A percentile compares a stretch with the other conserved stretches of the same genome.
phyloP scores from a whole-genome alignment of 179 eudicot genomes.

The Monotropa hypopitys region DNA sequence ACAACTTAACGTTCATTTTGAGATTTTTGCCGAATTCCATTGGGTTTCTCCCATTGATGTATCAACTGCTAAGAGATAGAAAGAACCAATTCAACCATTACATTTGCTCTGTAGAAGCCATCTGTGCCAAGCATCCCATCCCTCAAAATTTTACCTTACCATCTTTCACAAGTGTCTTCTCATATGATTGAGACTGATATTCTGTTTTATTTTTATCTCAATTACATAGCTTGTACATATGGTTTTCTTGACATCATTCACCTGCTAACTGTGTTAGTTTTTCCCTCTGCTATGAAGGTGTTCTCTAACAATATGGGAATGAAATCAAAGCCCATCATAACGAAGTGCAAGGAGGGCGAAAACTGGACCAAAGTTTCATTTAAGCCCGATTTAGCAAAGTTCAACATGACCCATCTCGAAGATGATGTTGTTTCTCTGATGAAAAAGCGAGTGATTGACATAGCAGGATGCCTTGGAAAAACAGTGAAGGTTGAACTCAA shows the following conservation, averaged over 20 bases:
- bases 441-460: conserved; percentile 77
- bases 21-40: neutral
- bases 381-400: conserved; percentile 73
- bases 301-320: conserved; percentile 63
- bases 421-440: conserved; percentile 84
- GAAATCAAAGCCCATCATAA: conserved; percentile 49
- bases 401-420: conserved; percentile 59
- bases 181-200: too few species aligned
- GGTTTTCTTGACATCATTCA: too few species aligned
- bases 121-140: too few species aligned
- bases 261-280: neutral
- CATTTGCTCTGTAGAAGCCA: too few species aligned
- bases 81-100: too few species aligned
- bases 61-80: too few species aligned
- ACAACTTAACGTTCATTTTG: too few species aligned
- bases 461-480: conserved; percentile 85
- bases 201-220: too few species aligned
- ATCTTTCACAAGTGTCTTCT: too few species aligned
- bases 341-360: conserved; percentile 56
- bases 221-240: too few species aligned
- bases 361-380: conserved; percentile 95
- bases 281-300: conserved; percentile 29
- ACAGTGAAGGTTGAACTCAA: conserved; percentile 60
- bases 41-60: too few species aligned
- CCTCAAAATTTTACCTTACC: too few species aligned